Evolutionary conservation across 2,329 filamentous ascomycete genomes (phyloP), one percentile per base, ranked within the genome.

Genomic region (Neopestalotiopsis clavispora): DNA sequence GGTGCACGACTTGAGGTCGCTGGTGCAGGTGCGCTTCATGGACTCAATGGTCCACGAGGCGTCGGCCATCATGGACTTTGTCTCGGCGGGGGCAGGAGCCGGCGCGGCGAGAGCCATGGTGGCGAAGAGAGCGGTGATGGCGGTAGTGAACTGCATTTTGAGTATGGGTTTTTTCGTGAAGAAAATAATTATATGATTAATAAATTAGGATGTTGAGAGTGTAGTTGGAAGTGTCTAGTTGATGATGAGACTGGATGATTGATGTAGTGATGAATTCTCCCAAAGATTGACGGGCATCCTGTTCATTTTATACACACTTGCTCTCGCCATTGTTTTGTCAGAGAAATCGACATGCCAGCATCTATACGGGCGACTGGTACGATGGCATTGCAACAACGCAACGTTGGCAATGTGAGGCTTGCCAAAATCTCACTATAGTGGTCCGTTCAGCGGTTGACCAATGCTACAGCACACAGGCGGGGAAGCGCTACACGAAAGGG

Each of bases 41-140:
- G 72, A 70, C 67, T 77, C 68, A 70, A 85, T 79, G 14, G 79
- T 84, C 83, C 83, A 85, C 65, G 80, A 69, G 2, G 77, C 72
- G 1, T 71, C 74, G 52, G 73, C 74, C 68, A 69, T 70, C 60
- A 64, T 64, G 56, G 45, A 60, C 59, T 67, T 65, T 58, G 40
- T 13, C 32, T 61, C 45, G n/a, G 49, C 67, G 14, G 12, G 65
- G 34, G 61, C 60, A 17, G 28, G 28, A 34, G 57, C 57, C 32
- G 66, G 66, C 17, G 66, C 66, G 4, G 69, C 66, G 38, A 67
- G 57, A 58, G 66, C 69, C 40, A 32, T 32, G 38, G 67, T 30
- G 63, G 66, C 69, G 63, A 70, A 68, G 58, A 68, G 66, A 28
- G 69, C 32, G 62, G 13, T 66, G 67, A 68, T 32, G 58, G 64